phyloP scores from a whole-genome alignment of 805 yeast genomes.

The Zygosaccharomyces pseudorouxii region DNA sequence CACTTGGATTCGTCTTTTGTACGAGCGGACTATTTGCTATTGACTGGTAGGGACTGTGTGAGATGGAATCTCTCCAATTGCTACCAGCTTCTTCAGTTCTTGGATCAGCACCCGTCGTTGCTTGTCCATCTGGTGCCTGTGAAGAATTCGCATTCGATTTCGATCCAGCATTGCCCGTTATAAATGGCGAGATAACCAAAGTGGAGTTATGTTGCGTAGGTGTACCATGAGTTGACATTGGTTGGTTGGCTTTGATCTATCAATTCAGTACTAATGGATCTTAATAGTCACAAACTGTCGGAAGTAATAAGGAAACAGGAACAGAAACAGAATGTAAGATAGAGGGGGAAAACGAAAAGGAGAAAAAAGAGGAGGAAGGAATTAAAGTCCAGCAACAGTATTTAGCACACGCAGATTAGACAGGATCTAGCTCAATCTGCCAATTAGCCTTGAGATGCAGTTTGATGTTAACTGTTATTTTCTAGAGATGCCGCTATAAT shows the following conservation, averaged over 20 bases:
- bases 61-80: slow-evolving; percentile 8
- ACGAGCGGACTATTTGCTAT: slow-evolving; percentile 28
- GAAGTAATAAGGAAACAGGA: neutral
- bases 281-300: neutral
- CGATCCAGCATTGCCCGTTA: slow-evolving; percentile 37
- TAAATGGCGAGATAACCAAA: slow-evolving; percentile 64
- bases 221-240: slow-evolving; percentile 30
- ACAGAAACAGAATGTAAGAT: neutral
- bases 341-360: neutral
- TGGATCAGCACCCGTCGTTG: neutral
- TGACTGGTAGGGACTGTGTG: slow-evolving; percentile 9
- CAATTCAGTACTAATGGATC: neutral
- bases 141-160: slow-evolving; percentile 14
- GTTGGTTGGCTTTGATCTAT: neutral
- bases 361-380: neutral
- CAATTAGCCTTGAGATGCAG: neutral
- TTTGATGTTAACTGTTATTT: neutral
- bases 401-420: neutral
- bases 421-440: neutral
- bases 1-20: slow-evolving; percentile 15
- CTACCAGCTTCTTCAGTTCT: slow-evolving; percentile 1
- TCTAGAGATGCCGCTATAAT: slow-evolving; percentile 4
- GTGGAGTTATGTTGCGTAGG: slow-evolving; percentile 69
- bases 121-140: slow-evolving; percentile 2
- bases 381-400: neutral